A percentile compares a stretch with the other conserved stretches of the same genome.
phyloP scores from a whole-genome alignment of 192 early-diverging fungal species.

The Kickxella alabastrina region DNA sequence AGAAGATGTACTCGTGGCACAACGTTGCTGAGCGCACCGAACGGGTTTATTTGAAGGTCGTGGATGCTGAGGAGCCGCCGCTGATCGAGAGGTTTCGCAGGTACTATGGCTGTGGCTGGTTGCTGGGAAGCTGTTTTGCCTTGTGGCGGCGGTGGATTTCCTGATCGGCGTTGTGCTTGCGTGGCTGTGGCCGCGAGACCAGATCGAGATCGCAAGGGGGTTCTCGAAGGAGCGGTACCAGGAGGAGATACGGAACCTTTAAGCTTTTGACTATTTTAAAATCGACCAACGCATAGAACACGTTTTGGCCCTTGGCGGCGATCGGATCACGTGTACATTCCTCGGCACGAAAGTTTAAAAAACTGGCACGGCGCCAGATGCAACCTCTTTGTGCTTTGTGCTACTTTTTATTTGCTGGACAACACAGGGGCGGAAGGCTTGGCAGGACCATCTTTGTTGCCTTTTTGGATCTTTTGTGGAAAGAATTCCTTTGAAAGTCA shows the following conservation, averaged over 20 bases:
- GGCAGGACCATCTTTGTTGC: no score
- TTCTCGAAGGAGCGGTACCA: constrained; percentile 33
- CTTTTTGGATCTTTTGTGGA: no score
- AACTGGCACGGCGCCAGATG: no score
- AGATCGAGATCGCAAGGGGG: constrained; percentile 68
- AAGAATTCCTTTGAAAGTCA: no score
- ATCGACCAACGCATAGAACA: no score
- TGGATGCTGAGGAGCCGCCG: constrained; percentile 60
- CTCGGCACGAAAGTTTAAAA: no score
- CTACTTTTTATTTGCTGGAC: no score
- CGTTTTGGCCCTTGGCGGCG: no score
- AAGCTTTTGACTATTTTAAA: no score
- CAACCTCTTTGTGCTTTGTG: no score
- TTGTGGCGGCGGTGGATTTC: constrained; percentile 86
- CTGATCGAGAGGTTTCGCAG: constrained; percentile 76
- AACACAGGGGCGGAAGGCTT: no score
- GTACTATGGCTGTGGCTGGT: constrained; percentile 85
- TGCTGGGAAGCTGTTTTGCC: constrained; percentile 87
- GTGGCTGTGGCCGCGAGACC: constrained; percentile 67
- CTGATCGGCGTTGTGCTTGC: constrained; percentile 78
- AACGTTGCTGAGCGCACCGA: constrained; percentile 92
- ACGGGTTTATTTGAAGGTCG: constrained; percentile 74
- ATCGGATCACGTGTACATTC: no score
- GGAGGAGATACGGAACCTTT: neutral
- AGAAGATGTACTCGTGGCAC: constrained; percentile 95